Conservation (phyloP, 1,139 yeast species). For the Scheffersomyces lignicola region DNA sequence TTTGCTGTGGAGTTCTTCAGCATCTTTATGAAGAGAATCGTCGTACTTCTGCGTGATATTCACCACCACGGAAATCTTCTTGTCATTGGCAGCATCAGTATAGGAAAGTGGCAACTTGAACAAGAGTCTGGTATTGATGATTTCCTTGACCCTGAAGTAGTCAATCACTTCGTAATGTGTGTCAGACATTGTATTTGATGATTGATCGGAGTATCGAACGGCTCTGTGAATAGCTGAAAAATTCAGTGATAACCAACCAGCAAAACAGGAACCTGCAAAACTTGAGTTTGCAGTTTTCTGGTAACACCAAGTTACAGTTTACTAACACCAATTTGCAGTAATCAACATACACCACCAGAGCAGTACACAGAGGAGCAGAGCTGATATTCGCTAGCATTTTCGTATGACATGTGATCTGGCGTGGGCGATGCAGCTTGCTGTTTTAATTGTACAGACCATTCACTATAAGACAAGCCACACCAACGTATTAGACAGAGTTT, state of each 20-base stretch:
- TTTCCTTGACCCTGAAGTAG: slow-evolving; percentile 24
- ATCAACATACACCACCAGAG: too few relatives aligned
- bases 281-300: neutral
- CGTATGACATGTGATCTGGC: too few relatives aligned
- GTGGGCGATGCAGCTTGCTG: too few relatives aligned
- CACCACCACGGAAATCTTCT: slow-evolving; percentile 31
- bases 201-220: neutral
- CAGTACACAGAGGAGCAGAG: too few relatives aligned
- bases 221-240: neutral
- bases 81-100: slow-evolving; percentile 9
- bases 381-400: too few relatives aligned
- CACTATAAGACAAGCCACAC: too few relatives aligned
- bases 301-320: too few relatives aligned
- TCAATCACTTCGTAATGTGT: slow-evolving; percentile 20
- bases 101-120: slow-evolving; percentile 32
- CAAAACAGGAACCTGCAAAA: too few relatives aligned
- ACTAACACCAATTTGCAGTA: too few relatives aligned
- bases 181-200: neutral
- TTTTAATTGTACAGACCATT: too few relatives aligned
- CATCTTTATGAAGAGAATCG: slow-evolving; percentile 15
- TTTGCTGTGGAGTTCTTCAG: slow-evolving; percentile 3
- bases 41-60: slow-evolving; percentile 35
- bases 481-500: too few relatives aligned
- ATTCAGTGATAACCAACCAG: neutral
- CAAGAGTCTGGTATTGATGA: slow-evolving; percentile 26